Conservation (phyloP, 768 basidiomycete genomes). For the Pulveroboletus sp. region DNA sequence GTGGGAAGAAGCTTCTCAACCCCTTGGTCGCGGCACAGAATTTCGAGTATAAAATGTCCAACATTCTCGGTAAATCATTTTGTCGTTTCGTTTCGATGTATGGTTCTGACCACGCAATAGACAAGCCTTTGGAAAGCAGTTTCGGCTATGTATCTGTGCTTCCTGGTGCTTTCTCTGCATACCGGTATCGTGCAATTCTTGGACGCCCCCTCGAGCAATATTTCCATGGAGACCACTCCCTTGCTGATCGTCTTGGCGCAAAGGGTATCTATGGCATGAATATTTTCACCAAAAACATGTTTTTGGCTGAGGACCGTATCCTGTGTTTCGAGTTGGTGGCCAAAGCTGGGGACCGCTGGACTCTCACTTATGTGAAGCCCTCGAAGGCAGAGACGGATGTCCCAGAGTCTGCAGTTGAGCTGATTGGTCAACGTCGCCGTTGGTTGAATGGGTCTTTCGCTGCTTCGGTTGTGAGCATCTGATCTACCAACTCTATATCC, state of each 20-base stretch:
- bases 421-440: constrained; percentile 93
- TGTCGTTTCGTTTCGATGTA: neutral
- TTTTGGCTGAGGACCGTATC: constrained; percentile 92
- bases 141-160: constrained; percentile 96
- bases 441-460: constrained; percentile 98
- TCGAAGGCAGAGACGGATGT: constrained; percentile 96
- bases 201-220: constrained; percentile 85
- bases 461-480: constrained; percentile 71
- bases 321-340: constrained; percentile 96
- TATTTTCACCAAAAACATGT: constrained; percentile 95
- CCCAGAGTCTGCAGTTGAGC: constrained; percentile 86
- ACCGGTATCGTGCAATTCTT: constrained; percentile 89
- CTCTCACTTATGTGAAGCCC: constrained; percentile 88
- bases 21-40: constrained; percentile 94
- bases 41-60: constrained; percentile 98
- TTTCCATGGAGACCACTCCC: constrained; percentile 84
- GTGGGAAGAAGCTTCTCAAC: constrained; percentile 87
- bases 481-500: neutral
- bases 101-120: constrained; percentile 34
- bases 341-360: constrained; percentile 85
- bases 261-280: constrained; percentile 98
- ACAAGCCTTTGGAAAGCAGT: constrained; percentile 92
- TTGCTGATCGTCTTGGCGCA: constrained; percentile 87
- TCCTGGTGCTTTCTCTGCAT: constrained; percentile 96
- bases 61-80: constrained; percentile 71